Conservation (phyloP, 306 rosid genomes). For the Phaseolus lunatus region DNA sequence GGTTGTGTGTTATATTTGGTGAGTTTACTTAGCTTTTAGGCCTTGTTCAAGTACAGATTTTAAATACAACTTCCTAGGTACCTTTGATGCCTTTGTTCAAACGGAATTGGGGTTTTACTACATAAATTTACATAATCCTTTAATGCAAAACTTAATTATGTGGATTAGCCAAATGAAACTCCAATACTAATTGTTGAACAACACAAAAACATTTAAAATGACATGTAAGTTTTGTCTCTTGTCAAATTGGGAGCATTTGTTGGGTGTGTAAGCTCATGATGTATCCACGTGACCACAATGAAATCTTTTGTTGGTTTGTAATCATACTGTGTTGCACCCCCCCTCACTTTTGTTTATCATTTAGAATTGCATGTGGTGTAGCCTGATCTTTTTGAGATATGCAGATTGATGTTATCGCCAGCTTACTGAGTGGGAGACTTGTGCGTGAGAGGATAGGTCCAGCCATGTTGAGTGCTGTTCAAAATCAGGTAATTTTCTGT, state of each 20-base stretch:
- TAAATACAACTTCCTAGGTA: not conserved
- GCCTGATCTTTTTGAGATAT: conserved; percentile 39
- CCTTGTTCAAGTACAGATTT: not conserved
- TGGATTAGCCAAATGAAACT: not conserved
- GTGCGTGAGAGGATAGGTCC: conserved; percentile 99
- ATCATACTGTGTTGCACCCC: not conserved
- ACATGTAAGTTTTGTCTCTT: not conserved
- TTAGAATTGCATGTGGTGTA: conserved; percentile 15
- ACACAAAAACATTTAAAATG: not conserved
- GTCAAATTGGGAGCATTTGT: conserved; percentile 24
- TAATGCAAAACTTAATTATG: not conserved
- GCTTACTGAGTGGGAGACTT: conserved; percentile 93
- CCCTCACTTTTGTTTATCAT: conserved; percentile 30
- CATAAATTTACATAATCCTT: not conserved
- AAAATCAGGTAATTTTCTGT: conserved; percentile 85
- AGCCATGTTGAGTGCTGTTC: conserved; percentile 98
- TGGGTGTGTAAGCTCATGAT: conserved; percentile 11
- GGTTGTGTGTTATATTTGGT: conserved; percentile 95
- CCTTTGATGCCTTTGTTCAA: not conserved
- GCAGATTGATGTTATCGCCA: conserved; percentile 97
- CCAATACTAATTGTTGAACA: not conserved
- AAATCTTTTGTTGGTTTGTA: not conserved
- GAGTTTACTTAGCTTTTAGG: conserved; percentile 46
- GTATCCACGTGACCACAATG: not conserved
- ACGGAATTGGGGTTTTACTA: not conserved